phyloP scores from a whole-genome alignment of 108 stramenopile species.

The Nannochloropsis salina region DNA sequence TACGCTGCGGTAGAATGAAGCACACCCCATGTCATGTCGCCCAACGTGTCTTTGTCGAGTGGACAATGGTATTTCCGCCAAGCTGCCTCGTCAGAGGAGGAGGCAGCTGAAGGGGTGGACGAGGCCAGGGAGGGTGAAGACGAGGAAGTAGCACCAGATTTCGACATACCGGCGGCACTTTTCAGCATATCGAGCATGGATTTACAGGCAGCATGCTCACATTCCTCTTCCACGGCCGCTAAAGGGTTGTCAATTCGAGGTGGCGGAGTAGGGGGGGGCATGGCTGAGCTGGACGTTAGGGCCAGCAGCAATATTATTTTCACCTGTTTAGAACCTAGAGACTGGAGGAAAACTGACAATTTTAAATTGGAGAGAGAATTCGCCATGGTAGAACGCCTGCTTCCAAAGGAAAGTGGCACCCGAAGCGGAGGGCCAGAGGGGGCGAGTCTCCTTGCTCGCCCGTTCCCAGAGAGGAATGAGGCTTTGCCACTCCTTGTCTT shows the following conservation, averaged over 20 bases:
- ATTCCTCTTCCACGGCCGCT: conserved; percentile 15
- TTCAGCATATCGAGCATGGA: conserved; percentile 34
- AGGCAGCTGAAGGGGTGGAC: conserved; percentile 12
- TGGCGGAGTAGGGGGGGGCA: background rate
- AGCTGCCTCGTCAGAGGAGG: background rate
- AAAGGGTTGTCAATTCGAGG: background rate
- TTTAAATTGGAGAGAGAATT: no score
- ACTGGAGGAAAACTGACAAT: no score
- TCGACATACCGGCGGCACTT: conserved; percentile 20
- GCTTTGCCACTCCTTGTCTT: no score
- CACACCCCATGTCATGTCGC: conserved; percentile 41
- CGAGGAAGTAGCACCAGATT: background rate
- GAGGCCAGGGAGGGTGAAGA: background rate
- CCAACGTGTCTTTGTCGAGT: conserved; percentile 38
- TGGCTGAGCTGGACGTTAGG: background rate
- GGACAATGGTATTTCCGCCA: conserved; percentile 23
- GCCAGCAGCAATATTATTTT: no score
- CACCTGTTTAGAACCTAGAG: no score
- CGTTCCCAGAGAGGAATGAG: no score
- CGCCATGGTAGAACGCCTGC: no score
- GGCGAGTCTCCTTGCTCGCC: no score
- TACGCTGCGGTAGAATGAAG: conserved; percentile 59
- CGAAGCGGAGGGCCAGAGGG: no score
- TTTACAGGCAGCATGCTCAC: conserved; percentile 36
- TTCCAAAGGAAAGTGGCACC: no score